Evolutionary conservation across 192 early-diverging fungal genomes (phyloP), one percentile per base, ranked within the genome.

Genomic region (Entomortierella parvispora): DNA sequence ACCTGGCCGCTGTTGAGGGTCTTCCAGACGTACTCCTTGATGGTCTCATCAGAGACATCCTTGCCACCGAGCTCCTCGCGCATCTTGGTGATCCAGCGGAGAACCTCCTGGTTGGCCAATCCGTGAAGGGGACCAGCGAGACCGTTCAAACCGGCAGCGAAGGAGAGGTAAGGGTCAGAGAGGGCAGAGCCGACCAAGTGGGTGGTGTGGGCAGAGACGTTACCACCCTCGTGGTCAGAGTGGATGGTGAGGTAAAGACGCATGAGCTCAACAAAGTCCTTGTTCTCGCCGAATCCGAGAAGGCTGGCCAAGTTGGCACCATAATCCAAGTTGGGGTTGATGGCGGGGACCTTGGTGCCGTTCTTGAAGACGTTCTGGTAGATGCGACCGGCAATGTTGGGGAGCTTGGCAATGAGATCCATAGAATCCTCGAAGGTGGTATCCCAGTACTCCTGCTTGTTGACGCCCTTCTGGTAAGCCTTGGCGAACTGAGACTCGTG

Each of bases 191-290:
- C 97, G 59, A 99, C 96, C 82, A 99, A 78, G 49, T 79, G 61
- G 17, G 92, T 93, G 79, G 97, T 93, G 88, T 99, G 97, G 56
- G 97, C 97, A 69, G 93, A 95, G 85, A 97, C 97, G 83, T 99
- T 99, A 80, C 97, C 97, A 81, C 97, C 97, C 88, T 99, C 97
- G 91, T 99, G 97, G 87, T 99, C 97, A 68, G 96, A 97, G 93
- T 99, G 97, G 84, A 99, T 98, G 81, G 94, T 95, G 78, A 99
- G 86, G 90, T 99, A 99, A 71, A 99, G 87, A 65, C 97, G 94
- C 93, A 99, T 95, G 77, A 99, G 92, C 80, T 99, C 97, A 52
- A 95, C 86, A 85, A 99, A 99, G 59, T 91, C 87, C 81, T 90
- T 85, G 85, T 90, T 93, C 62, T 94, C 89, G 48, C 85, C 88